phyloP scores from a whole-genome alignment of 2,329 filamentous ascomycete species.

The Calonectria ilicicola region DNA sequence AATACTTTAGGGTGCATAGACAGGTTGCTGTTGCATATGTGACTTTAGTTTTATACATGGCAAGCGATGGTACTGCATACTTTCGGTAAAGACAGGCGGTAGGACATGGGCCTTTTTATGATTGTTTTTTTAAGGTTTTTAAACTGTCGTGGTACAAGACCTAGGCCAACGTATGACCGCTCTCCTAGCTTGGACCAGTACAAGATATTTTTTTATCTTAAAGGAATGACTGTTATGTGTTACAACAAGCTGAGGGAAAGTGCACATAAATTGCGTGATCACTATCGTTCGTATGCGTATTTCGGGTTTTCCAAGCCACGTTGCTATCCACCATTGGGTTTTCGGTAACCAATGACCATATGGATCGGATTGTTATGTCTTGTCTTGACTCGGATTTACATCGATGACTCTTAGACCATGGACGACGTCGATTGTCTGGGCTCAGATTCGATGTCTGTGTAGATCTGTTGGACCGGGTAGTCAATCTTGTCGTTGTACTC shows the following conservation, averaged over 20 bases:
- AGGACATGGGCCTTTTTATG: not conserved
- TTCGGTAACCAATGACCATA: not conserved
- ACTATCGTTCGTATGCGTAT: not conserved
- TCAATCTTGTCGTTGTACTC: slow-evolving; percentile 27
- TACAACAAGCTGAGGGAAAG: not conserved
- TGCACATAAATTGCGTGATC: not conserved
- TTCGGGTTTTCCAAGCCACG: not conserved
- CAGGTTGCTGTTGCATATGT: slow-evolving; percentile 3
- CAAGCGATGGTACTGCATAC: not conserved
- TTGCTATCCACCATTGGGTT: not conserved
- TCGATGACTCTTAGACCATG: slow-evolving; percentile 17
- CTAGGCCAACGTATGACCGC: not conserved
- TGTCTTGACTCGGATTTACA: not conserved
- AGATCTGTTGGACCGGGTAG: slow-evolving; percentile 28
- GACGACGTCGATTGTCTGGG: slow-evolving; percentile 34
- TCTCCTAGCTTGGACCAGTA: not conserved
- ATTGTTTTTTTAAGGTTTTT: not conserved
- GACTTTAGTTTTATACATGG: not conserved
- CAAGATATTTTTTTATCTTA: not conserved
- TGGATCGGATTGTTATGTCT: not conserved
- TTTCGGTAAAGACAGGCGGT: not conserved
- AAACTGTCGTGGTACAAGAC: not conserved
- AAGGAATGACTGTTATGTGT: not conserved
- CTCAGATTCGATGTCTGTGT: slow-evolving; percentile 34
- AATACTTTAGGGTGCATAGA: not conserved